phyloP scores from a whole-genome alignment of 2,329 filamentous ascomycete genomes.

The Lasiodiplodia gonubiensis region DNA sequence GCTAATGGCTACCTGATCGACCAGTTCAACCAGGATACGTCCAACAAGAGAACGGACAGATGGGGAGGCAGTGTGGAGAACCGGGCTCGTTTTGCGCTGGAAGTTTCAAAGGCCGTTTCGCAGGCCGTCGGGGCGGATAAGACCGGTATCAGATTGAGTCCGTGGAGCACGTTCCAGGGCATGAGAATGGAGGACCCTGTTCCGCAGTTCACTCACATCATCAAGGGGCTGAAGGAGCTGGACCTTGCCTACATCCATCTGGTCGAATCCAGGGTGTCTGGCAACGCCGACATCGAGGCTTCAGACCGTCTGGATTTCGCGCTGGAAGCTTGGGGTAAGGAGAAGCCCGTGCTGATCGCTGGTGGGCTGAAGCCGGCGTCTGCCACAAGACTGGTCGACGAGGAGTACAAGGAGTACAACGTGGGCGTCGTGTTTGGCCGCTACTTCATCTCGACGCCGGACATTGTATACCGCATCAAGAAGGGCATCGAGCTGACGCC shows the following conservation, averaged over 20 bases:
- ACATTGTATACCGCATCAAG: slow-evolving; percentile 54
- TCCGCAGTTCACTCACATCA: slow-evolving; percentile 67
- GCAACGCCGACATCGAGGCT: slow-evolving; percentile 45
- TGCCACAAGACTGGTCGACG: slow-evolving; percentile 44
- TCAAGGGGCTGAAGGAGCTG: slow-evolving; percentile 57
- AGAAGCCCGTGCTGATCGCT: slow-evolving; percentile 46
- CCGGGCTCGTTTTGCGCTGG: slow-evolving; percentile 59
- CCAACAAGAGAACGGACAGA: slow-evolving; percentile 60
- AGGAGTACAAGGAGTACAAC: slow-evolving; percentile 52
- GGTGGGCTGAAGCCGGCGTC: slow-evolving; percentile 50
- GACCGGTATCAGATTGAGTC: slow-evolving; percentile 64
- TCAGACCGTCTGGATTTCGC: slow-evolving; percentile 37
- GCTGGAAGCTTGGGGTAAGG: slow-evolving; percentile 36
- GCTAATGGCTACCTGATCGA: slow-evolving; percentile 72
- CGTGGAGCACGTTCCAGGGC: slow-evolving; percentile 66
- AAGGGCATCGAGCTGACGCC: slow-evolving; percentile 51
- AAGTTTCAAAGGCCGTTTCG: slow-evolving; percentile 59
- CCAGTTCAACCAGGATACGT: slow-evolving; percentile 67
- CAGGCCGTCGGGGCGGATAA: slow-evolving; percentile 59
- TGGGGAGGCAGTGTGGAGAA: slow-evolving; percentile 59
- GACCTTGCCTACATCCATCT: slow-evolving; percentile 67
- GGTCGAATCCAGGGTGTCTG: slow-evolving; percentile 60
- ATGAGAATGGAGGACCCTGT: slow-evolving; percentile 68
- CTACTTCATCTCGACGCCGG: slow-evolving; percentile 57
- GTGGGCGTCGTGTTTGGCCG: slow-evolving; percentile 56